Evolutionary conservation across 306 rosid species (phyloP).

Genomic region (Potentilla sterilis): DNA sequence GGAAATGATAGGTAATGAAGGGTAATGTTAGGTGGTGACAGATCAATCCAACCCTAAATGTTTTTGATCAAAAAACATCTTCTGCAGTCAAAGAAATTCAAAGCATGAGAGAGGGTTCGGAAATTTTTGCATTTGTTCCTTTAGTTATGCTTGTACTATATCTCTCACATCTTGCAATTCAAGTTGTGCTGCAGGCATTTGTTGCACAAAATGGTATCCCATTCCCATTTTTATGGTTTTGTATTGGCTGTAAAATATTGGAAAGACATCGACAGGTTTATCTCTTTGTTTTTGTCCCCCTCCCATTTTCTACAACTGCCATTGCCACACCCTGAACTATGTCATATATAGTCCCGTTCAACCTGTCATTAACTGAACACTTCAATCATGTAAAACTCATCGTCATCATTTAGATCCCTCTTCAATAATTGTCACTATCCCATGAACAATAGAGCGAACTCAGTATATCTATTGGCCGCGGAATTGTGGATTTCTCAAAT

Average conservation of each 20-base stretch:
- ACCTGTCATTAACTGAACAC: too few species aligned
- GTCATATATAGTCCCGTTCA: not conserved
- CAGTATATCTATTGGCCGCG: not conserved
- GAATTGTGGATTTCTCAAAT: not conserved
- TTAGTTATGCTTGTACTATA: not conserved
- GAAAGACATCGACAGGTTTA: constrained; percentile 11
- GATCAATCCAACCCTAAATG: constrained; percentile 5
- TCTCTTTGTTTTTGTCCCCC: constrained; percentile 4
- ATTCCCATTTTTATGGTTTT: constrained; percentile 6
- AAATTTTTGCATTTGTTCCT: constrained; percentile 16
- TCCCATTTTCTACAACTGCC: not conserved
- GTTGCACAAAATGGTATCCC: constrained; percentile 12
- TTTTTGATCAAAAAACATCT: not conserved
- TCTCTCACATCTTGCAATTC: constrained; percentile 11
- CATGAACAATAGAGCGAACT: not conserved
- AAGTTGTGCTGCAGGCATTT: constrained; percentile 16
- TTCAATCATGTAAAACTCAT: not conserved
- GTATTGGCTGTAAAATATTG: constrained; percentile 1
- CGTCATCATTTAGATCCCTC: not conserved
- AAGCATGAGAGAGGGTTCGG: constrained; percentile 14
- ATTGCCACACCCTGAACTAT: not conserved
- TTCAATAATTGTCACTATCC: not conserved
- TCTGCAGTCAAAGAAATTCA: constrained; percentile 14
- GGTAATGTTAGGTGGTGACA: constrained; percentile 31
- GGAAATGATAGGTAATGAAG: constrained; percentile 35